Evolutionary conservation across 2,329 filamentous ascomycete species (phyloP).

Genomic region (Dactylellina leptospora): DNA sequence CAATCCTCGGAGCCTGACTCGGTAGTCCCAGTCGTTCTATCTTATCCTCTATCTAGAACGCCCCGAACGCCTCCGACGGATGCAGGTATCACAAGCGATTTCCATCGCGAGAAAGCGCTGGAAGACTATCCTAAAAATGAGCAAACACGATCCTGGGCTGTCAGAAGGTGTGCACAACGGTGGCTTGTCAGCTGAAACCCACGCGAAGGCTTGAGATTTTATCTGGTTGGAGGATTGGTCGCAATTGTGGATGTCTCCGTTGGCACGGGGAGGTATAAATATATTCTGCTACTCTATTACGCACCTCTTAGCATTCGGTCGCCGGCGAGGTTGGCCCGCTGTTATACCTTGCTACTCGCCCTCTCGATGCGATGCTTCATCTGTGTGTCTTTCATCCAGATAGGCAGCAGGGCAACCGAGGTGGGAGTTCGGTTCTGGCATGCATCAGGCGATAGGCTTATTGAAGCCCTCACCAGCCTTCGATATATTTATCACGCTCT

Average conservation of each 20-base stretch:
- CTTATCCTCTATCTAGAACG: conserved; percentile 1
- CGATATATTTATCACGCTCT: too few species aligned
- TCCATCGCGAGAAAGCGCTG: not conserved
- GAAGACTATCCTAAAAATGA: conserved; percentile 10
- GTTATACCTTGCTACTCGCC: not conserved
- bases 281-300: conserved; percentile 4
- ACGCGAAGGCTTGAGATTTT: conserved; percentile 8
- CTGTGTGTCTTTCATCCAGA: not conserved
- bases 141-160: conserved; percentile 4
- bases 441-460: too few species aligned
- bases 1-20: conserved; percentile 5
- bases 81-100: conserved; percentile 30
- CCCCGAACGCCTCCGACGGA: conserved; percentile 1
- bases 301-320: conserved; percentile 9
- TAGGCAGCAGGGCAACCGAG: too few species aligned
- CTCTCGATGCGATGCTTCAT: not conserved
- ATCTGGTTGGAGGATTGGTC: conserved; percentile 31
- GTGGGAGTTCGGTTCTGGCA: too few species aligned
- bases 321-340: conserved; percentile 21
- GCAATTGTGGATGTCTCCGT: conserved; percentile 5
- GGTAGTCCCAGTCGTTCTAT: conserved; percentile 6
- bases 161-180: conserved; percentile 10
- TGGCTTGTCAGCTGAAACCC: conserved; percentile 41
- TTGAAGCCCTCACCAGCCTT: too few species aligned
- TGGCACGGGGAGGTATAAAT: conserved; percentile 20